Evolutionary conservation across 768 basidiomycete species (phyloP).

Genomic region (Phaeotremella fagi): DNA sequence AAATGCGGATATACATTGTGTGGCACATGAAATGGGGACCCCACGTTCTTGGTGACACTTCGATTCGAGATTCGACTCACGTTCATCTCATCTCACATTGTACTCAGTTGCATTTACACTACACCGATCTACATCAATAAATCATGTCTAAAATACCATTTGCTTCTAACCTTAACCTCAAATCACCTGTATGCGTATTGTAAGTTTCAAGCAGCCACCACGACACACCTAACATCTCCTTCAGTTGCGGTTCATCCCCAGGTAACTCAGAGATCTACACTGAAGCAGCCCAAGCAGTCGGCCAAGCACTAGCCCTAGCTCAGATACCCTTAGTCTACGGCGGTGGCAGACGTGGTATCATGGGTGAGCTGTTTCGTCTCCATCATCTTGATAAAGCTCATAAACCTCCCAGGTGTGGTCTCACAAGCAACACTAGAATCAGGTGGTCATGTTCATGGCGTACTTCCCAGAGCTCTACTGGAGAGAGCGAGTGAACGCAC

Average conservation of each 20-base stretch:
- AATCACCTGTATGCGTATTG: constrained; percentile 45
- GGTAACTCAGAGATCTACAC: constrained; percentile 62
- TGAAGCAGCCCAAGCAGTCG: constrained; percentile 70
- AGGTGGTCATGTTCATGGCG: constrained; percentile 69
- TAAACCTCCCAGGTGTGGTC: constrained; percentile 49
- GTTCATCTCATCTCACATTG: too few relatives aligned
- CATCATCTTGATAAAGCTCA: neutral
- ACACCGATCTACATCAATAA: too few relatives aligned
- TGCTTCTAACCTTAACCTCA: constrained; percentile 12
- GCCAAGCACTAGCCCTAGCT: constrained; percentile 61
- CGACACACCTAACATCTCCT: neutral
- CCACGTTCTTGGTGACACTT: too few relatives aligned
- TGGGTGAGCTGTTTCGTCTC: constrained; percentile 58
- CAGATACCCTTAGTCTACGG: constrained; percentile 75
- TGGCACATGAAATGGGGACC: too few relatives aligned
- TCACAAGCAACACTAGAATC: constrained; percentile 54
- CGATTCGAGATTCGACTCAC: too few relatives aligned
- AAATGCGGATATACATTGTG: neutral
- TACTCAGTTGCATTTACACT: too few relatives aligned
- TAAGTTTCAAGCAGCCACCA: constrained; percentile 13
- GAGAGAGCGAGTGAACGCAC: constrained; percentile 31
- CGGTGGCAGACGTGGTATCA: constrained; percentile 74
- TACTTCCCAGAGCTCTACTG: constrained; percentile 71
- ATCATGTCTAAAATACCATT: constrained; percentile 18
- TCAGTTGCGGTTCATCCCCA: constrained; percentile 64